Base-by-base conservation (phyloP, 2,329 filamentous ascomycete species). In the Lecanoromycetidae sp. region DNA sequence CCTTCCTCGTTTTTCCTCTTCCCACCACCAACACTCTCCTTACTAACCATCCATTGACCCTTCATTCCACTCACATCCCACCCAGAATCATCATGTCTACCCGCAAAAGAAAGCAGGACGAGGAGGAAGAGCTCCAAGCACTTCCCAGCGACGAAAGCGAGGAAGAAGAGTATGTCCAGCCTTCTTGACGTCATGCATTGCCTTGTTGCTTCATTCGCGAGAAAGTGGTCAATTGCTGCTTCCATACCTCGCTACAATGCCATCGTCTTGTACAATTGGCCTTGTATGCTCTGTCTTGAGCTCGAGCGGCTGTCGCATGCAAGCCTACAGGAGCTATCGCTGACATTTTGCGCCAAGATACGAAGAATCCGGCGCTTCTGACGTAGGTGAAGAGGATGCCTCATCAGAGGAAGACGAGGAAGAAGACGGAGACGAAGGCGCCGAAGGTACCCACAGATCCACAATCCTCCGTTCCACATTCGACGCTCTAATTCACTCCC, bases 141-240 rank as follows among this genome's bases (percentile, higher is more conserved):
- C 64, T 71, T 32, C 69, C 69, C 44, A 71, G 70, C 9, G 67
- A 70, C 36, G 69, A 71, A 37, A 68, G 69, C 26, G 68, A 69
- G 50, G 69, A 71, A 62, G 69, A 71, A 57, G 69, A 71, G 67
- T 69, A 60, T 64, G 63, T 59, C n/a, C 8, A 35, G 19, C 27
- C 20, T 23, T 44, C 42, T 50, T 52, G 50, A 54, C 52, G 52
- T 52, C 52, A 54, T 53, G 15, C 5, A 20, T 15, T 40, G 30
- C 38, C 49, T 44, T 25, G 22, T 22, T 44, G 42, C 49, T 43
- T 32, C 5, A 4, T 20, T n/a, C 17, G 15, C 15, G n/a, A 19
- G 2, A 32, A 4, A 22, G 12, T 12, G 12, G 45, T 43, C 34
- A 29, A 37, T 37, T 43, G 32, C 13, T 29, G 15, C 10, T 38